These are phyloP conservation scores for Rhodotorula graminis DNA, from an alignment of 768 basidiomycete genomes.

Conservation along the genomic window DNA sequence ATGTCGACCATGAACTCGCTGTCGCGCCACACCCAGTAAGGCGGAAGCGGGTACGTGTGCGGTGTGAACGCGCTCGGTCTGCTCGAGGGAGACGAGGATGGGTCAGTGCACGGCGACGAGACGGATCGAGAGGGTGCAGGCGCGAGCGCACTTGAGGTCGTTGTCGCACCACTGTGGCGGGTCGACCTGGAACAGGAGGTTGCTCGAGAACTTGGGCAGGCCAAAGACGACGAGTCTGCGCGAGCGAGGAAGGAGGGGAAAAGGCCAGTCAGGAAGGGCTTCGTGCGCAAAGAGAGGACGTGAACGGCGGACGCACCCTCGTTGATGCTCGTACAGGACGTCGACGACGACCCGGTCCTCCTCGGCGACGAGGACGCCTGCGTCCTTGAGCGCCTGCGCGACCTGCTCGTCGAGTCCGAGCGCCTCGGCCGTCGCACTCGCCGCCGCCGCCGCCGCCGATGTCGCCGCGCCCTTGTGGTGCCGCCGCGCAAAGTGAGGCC, in stretches of 20 bases:
- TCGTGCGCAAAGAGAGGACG: too few species aligned
- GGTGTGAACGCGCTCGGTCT: constrained; percentile 20
- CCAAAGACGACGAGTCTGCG: constrained; percentile 24
- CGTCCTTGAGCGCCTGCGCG: constrained; percentile 1
- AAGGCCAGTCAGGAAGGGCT: too few species aligned
- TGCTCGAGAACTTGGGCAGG: constrained; percentile 21
- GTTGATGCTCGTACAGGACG: constrained; percentile 33
- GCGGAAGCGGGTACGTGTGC: constrained; percentile 24
- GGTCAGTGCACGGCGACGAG: too few species aligned
- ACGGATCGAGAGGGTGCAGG: too few species aligned
- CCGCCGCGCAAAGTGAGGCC: neutral
- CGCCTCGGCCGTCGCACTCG: neutral
- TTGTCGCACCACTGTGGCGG: constrained; percentile 13
- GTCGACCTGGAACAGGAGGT: constrained; percentile 19
- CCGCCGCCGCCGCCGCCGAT: neutral
- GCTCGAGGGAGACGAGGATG: neutral
- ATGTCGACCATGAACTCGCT: constrained; percentile 35
- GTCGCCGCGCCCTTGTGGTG: neutral
- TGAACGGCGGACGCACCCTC: constrained; percentile 33
- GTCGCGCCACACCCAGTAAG: constrained; percentile 33
- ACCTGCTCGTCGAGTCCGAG: constrained; percentile 1
- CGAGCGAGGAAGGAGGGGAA: too few species aligned
- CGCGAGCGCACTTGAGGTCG: neutral
- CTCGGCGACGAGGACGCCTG: constrained; percentile 16
- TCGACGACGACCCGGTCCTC: constrained; percentile 19